Evolutionary conservation across 2,329 filamentous ascomycete genomes (phyloP).

Genomic region (Thelonectria discophora): DNA sequence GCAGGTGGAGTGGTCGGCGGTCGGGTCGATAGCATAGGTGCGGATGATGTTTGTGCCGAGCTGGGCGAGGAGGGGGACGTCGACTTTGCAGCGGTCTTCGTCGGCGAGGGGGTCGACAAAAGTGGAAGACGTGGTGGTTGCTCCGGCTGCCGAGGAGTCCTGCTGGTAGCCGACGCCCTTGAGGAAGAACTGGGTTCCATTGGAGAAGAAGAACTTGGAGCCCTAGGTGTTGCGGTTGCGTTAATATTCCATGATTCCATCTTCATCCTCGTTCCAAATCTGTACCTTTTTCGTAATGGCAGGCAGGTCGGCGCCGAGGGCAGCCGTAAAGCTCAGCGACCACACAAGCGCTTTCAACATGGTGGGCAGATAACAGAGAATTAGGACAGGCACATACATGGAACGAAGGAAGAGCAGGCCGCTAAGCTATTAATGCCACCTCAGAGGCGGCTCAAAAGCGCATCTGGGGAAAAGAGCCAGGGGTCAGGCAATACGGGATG

Average conservation of each 20-base stretch:
- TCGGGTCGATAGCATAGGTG: constrained; percentile 91
- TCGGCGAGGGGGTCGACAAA: constrained; percentile 89
- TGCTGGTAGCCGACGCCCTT: constrained; percentile 96
- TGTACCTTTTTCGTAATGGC: constrained; percentile 16
- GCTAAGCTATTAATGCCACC: neutral
- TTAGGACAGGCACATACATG: neutral
- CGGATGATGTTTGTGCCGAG: constrained; percentile 92
- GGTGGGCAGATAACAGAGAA: neutral
- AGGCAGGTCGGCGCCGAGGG: constrained; percentile 8
- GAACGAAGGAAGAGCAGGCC: neutral
- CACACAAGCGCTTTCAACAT: constrained; percentile 8
- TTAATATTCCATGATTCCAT: too few species aligned
- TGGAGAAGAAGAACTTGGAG: constrained; percentile 89
- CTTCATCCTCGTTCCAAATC: too few species aligned
- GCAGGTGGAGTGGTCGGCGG: constrained; percentile 79
- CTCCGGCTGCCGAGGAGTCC: constrained; percentile 69
- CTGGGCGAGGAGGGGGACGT: constrained; percentile 81
- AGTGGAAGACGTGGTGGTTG: constrained; percentile 55
- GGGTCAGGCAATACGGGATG: neutral
- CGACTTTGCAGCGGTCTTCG: constrained; percentile 75
- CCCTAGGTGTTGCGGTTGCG: constrained; percentile 56
- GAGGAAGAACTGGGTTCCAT: constrained; percentile 77
- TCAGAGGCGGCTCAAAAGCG: neutral
- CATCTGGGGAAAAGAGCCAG: neutral
- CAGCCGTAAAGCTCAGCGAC: constrained; percentile 4